These are phyloP conservation scores for Candida xiaguanensis DNA, from an alignment of 805 yeast genomes.

Conservation along the genomic window DNA sequence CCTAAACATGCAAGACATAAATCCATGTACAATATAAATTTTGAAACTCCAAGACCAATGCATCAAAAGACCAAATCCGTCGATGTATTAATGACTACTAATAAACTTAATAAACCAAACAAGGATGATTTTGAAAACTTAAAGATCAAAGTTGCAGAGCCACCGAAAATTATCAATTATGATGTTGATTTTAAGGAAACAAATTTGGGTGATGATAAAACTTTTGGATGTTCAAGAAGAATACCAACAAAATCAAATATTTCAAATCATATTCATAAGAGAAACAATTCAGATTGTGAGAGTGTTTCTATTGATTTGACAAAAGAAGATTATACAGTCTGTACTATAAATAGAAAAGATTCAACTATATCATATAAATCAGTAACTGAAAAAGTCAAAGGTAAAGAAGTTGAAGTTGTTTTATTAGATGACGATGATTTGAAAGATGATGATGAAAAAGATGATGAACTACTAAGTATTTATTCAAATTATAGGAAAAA, in stretches of 20 bases:
- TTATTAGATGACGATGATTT: conserved; percentile 36
- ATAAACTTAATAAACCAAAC: not conserved
- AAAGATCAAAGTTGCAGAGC: conserved; percentile 32
- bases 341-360: conserved; percentile 31
- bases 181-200: conserved; percentile 38
- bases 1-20: conserved; percentile 36
- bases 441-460: conserved; percentile 30
- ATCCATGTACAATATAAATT: conserved; percentile 34
- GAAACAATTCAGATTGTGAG: conserved; percentile 24
- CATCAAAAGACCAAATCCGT: conserved; percentile 13
- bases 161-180: conserved; percentile 34
- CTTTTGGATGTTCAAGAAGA: not conserved
- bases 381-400: conserved; percentile 35
- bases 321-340: conserved; percentile 35
- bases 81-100: conserved; percentile 8
- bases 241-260: not conserved
- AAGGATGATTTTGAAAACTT: conserved; percentile 8
- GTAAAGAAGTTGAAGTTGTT: conserved; percentile 40
- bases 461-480: conserved; percentile 34
- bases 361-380: conserved; percentile 36
- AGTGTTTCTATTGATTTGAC: conserved; percentile 42
- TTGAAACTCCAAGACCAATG: conserved; percentile 8
- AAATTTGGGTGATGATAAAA: not conserved
- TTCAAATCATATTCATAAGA: not conserved
- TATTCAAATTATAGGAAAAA: conserved; percentile 36